Evolutionary conservation across 2,329 filamentous ascomycete species (phyloP).

Genomic region (Trichoderma asperellum): DNA sequence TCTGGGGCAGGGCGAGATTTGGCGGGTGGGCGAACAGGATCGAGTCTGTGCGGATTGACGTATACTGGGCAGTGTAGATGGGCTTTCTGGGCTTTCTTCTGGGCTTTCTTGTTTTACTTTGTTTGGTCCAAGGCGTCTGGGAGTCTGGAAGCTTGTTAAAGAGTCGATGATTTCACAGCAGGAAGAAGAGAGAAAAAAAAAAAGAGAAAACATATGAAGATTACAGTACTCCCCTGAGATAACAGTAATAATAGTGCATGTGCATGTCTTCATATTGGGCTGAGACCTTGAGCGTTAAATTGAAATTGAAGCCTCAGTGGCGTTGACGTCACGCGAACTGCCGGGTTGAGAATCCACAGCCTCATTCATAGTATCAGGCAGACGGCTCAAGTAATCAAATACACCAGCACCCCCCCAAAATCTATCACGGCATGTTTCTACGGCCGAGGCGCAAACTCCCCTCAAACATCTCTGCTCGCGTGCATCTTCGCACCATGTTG

Average conservation of each 20-base stretch:
- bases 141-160: neutral
- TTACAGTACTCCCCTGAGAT: neutral
- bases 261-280: no score
- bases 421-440: neutral
- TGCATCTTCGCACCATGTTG: slow-evolving; percentile 19
- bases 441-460: neutral
- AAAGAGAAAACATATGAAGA: neutral
- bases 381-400: neutral
- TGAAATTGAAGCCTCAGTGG: neutral
- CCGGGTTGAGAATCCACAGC: neutral
- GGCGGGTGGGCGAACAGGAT: slow-evolving; percentile 58
- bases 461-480: neutral
- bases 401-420: neutral
- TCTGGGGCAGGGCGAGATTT: slow-evolving; percentile 65
- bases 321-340: neutral
- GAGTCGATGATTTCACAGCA: no score
- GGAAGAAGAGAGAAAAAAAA: no score
- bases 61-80: slow-evolving; percentile 59
- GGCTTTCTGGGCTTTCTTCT: neutral
- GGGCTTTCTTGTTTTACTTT: neutral
- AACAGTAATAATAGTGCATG: no score
- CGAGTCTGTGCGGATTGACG: slow-evolving; percentile 54
- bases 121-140: neutral
- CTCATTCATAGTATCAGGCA: neutral
- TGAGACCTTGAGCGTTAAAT: no score